Evolutionary conservation across 1,139 yeast genomes (phyloP).

Genomic region (Candida glucosophila): DNA sequence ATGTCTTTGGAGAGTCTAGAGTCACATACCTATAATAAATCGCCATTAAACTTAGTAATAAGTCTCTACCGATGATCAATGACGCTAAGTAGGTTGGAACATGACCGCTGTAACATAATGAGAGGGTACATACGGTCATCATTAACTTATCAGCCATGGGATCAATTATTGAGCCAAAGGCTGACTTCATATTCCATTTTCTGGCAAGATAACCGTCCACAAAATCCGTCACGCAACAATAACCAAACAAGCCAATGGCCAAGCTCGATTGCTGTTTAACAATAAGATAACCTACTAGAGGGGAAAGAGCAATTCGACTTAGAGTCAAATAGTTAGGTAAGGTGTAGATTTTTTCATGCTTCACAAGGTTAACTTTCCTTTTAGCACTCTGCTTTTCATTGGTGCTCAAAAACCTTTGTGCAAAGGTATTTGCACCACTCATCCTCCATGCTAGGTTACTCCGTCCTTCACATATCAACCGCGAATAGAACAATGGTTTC

Average conservation of each 20-base stretch:
- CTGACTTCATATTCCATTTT: constrained; percentile 63
- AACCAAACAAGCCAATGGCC: constrained; percentile 68
- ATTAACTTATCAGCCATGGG: constrained; percentile 92
- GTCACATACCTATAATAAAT: constrained; percentile 65
- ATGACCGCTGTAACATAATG: constrained; percentile 61
- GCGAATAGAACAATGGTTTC: no score
- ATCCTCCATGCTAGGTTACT: no score
- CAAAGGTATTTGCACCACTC: no score
- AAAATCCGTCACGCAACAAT: constrained; percentile 85
- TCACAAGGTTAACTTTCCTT: no score
- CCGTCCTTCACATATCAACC: no score
- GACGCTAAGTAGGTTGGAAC: constrained; percentile 64
- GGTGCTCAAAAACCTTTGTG: no score
- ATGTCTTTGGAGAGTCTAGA: constrained; percentile 68
- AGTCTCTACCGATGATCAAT: constrained; percentile 79
- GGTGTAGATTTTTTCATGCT: constrained; percentile 56
- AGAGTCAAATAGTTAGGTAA: constrained; percentile 79
- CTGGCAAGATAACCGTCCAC: constrained; percentile 91
- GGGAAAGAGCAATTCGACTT: constrained; percentile 72
- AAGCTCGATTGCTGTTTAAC: constrained; percentile 48
- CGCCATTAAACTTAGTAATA: constrained; percentile 68
- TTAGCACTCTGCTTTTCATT: no score
- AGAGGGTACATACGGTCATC: constrained; percentile 78
- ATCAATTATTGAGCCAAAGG: constrained; percentile 85
- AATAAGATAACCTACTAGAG: constrained; percentile 73